Base-by-base conservation (phyloP, 2,329 filamentous ascomycete genomes). In the Sporothrix luriei region DNA sequence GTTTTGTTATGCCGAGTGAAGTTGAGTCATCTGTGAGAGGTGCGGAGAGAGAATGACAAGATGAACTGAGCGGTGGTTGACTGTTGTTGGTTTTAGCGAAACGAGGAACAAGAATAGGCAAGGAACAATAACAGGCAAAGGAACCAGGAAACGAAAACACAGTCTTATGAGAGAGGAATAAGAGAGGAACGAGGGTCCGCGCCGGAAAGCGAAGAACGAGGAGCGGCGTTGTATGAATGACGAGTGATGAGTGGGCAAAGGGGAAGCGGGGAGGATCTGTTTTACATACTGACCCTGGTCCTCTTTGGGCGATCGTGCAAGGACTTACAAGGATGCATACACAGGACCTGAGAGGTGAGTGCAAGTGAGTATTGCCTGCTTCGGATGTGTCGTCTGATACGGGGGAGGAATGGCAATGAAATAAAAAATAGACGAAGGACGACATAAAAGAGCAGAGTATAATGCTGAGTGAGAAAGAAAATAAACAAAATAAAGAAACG, bases 231-330 rank as follows among this genome's bases (percentile, higher is more conserved):
- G 21, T 46, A 48, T 29, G 33, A 33, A 33, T 33, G 33, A 33
- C 33, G 33, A 33, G 33, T 29, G 43, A 64, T 26, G 59, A 48
- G 59, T 19, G 40, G 59, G 67, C 38, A 5, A 16, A 26, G 49
- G 33, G 48, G 29, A 26, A 19, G 49, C n/a, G 62, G 29, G 13
- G 62, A 52, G 62, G 48, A 29, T 52, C 21, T 66, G 64, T 66
- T 54, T 66, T 54, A 66, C 49, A 66, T 54, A 43, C 33, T 5
- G 33, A 66, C 26, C 64, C 49, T 43, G 49, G 64, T 54, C 62
- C 26, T 40, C 14, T 24, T 40, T 64, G 6, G 59, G 43, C 5
- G n/a, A 24, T 33, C 11, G 6, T 46, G 49, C 26, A 64, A 48
- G 61, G 61, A 38, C 33, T n/a, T 16, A 57, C 54, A 40, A 19